Evolutionary conservation across 164 flowering plant genomes (phyloP), one percentile per base, ranked within the genome.

Genomic region (Magnolia kwangsiensis): DNA sequence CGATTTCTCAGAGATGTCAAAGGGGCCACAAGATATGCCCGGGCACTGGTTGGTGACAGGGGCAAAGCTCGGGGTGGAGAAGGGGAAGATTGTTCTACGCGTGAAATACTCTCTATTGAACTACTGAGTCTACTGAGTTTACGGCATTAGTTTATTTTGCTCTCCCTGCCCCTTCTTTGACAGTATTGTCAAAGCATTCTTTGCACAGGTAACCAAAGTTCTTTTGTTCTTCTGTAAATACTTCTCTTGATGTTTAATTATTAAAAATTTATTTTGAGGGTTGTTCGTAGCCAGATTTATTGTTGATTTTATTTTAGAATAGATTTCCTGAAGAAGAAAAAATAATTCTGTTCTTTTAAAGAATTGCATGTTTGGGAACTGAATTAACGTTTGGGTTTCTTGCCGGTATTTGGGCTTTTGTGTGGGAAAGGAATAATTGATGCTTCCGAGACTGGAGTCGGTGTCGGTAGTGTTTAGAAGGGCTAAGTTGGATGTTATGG

Each of bases 1-100:
- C 18, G 99, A 96, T 76, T 31, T 77, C 67, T 82, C 92, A 13
- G 97, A 94, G 84, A 92, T 96, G 97, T 87, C 87, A 0, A 94
- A 90, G 78, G 99, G 99, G 63, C 96, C 99, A 0, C 98, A 92
- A 78, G 99, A 96, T 84, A 80, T 86, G 73, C 99, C 99, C 0
- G 99, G 99, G 27, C 98, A 96, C 64, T 96, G 99, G 99, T 74
- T 96, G 83, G 97, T 96, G n/a, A 92, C 98, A 0, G 99, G 99
- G 29, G 99, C 99, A 19, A 94, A 94, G 83, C 93, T 96, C 31
- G 99, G 98, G 50, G 91, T 96, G 19, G 97, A 96, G 71, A 94
- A 94, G 76, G 97, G 99, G 59, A 96, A 80, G 85, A 94, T 96
- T 74, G 91, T 94, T 31, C 63, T 96, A 72, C 92, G 98, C 67